These are phyloP conservation scores for Xylariales sp. DNA, from an alignment of 2,329 filamentous ascomycete species.

Conservation along the genomic window DNA sequence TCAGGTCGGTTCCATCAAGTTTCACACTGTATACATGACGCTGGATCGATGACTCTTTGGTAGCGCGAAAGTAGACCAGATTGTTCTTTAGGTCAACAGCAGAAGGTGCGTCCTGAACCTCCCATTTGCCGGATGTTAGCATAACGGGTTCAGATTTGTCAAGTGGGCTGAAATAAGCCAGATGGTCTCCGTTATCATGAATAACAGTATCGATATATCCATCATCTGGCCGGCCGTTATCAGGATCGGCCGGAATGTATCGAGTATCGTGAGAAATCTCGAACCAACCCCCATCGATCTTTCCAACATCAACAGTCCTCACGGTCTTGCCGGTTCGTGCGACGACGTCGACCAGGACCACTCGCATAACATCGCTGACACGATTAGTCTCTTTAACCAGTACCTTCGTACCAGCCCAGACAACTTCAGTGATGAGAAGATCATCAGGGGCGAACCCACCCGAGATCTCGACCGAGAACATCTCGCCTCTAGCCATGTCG, in stretches of 20 bases:
- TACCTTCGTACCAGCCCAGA: constrained; percentile 84
- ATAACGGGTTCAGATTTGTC: constrained; percentile 77
- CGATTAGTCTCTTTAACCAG: constrained; percentile 90
- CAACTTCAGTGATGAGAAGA: constrained; percentile 84
- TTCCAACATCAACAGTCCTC: constrained; percentile 70
- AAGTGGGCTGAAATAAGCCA: constrained; percentile 88
- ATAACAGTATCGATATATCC: constrained; percentile 93
- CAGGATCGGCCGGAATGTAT: constrained; percentile 79
- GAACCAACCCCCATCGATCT: constrained; percentile 95
- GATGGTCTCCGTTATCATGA: constrained; percentile 79
- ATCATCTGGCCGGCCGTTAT: constrained; percentile 70
- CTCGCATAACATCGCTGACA: constrained; percentile 84
- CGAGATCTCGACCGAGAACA: constrained; percentile 73
- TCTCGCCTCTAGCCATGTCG: constrained; percentile 70
- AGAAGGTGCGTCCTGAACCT: constrained; percentile 80
- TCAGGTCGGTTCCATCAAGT: constrained; percentile 70
- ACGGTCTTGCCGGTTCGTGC: constrained; percentile 72
- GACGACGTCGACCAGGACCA: constrained; percentile 77
- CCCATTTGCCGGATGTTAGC: constrained; percentile 87
- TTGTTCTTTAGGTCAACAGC: constrained; percentile 81
- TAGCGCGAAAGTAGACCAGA: constrained; percentile 84
- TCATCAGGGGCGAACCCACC: constrained; percentile 77
- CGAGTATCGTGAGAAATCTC: constrained; percentile 84
- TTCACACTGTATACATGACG: constrained; percentile 89
- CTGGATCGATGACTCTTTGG: constrained; percentile 82